phyloP scores from a whole-genome alignment of 257 asterid species.

The Gynochthodes officinalis region DNA sequence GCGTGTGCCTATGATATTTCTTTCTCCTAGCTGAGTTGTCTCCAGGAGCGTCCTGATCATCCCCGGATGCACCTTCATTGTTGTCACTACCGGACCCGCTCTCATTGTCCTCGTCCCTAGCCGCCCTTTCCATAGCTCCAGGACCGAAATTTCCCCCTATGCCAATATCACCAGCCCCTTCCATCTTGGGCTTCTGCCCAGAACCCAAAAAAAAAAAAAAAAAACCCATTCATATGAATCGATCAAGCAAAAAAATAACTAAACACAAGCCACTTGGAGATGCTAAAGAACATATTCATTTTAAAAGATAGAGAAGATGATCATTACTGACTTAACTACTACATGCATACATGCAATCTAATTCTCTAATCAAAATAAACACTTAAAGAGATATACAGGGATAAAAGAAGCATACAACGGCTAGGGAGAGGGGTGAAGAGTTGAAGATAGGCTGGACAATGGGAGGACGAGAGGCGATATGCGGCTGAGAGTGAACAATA shows the following conservation, averaged over 20 bases:
- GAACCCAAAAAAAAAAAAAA: slow-evolving; percentile 12
- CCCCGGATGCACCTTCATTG: slow-evolving; percentile 64
- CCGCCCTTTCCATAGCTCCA: slow-evolving; percentile 22
- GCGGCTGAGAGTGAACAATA: slow-evolving; percentile 44
- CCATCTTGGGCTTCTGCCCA: slow-evolving; percentile 67
- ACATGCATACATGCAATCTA: slow-evolving; percentile 7
- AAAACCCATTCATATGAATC: background rate
- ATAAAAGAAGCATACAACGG: slow-evolving; percentile 43
- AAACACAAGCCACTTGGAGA: background rate
- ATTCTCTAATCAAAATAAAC: slow-evolving; percentile 10
- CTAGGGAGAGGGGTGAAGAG: slow-evolving; percentile 45
- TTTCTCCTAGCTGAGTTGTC: slow-evolving; percentile 45
- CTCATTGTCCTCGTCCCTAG: slow-evolving; percentile 51
- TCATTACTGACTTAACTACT: background rate
- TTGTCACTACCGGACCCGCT: slow-evolving; percentile 71
- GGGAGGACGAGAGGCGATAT: slow-evolving; percentile 38
- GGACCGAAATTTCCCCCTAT: slow-evolving; percentile 38
- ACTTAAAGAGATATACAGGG: slow-evolving; percentile 4
- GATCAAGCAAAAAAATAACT: slow-evolving; percentile 13
- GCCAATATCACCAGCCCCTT: slow-evolving; percentile 56
- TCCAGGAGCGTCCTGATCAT: slow-evolving; percentile 48
- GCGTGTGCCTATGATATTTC: slow-evolving; percentile 67
- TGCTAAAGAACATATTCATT: no score
- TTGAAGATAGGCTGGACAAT: slow-evolving; percentile 39
- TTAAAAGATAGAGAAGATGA: background rate